Base-by-base conservation (phyloP, 805 yeast species). In the Ogataea angusta region DNA sequence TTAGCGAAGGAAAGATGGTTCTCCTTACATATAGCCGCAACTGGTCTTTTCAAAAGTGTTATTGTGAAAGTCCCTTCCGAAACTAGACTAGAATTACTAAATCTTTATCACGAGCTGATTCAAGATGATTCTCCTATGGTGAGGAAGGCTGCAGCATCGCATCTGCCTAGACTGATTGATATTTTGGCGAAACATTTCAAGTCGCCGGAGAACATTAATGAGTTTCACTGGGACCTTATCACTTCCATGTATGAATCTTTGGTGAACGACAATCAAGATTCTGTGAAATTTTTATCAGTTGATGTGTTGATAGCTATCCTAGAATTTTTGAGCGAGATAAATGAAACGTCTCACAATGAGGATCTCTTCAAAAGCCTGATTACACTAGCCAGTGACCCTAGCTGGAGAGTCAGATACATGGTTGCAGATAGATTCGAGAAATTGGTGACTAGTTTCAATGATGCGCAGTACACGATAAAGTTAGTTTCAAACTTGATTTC, bases 331-430 rank as follows among this genome's bases (percentile, higher is more conserved):
- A 79, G 79, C 50, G 63, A 67, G 13, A 75, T 75, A 45, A 63
- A 73, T 40, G 87, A 82, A 51, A 61, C 56, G 15, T 65, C 80
- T 14, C 85, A 81, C 60, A 73, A 78, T 51, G 71, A 75, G 34
- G 85, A 82, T 50, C 69, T 85, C 43, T 70, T 85, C 46, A 69
- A 72, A 37, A 76, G 82, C 48, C 74, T 95, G 2, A 72, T 83
- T 49, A 78, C 78, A 49, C 72, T 93, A 51, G 82, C 87, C 43
- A 76, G 73, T 49, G 99, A 93, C 67, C 88, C 86, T 64, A 84
- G 95, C 57, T 93, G 99, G 99, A 81, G 99, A 64, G 98, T 93
- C 42, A 82, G 99, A 57, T 93, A 91, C 66, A 89, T 93, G 82
- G 95, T 95, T 24, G 96, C 97, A n/a, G 97, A 91, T 61, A 76